Percentiles rank a stretch among this genome's conserved stretches.
These are phyloP conservation scores for Solanum chiquidenum DNA, from an alignment of 257 asterid species.

Conservation along the genomic window DNA sequence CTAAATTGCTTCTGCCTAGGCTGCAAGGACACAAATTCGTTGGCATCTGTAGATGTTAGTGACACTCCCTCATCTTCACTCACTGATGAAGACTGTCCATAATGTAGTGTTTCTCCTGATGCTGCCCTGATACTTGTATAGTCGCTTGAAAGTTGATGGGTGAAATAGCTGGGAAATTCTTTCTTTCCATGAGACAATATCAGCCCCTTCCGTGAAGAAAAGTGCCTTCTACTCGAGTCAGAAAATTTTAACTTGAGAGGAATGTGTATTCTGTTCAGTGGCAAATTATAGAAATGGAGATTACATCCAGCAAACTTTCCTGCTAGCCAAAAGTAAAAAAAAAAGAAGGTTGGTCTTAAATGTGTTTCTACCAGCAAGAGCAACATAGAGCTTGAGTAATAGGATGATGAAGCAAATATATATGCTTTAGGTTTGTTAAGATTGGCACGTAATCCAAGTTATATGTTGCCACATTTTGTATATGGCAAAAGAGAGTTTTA, in stretches of 20 bases:
- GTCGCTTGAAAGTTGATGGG: conserved; percentile 10
- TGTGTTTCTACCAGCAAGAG: background rate
- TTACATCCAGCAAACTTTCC: conserved; percentile 18
- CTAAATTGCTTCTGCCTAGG: conserved; percentile 36
- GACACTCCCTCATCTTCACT: conserved; percentile 17
- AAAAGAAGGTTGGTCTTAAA: background rate
- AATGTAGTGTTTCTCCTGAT: conserved; percentile 35
- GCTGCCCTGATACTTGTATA: conserved; percentile 30
- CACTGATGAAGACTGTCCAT: conserved; percentile 27
- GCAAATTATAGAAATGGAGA: conserved; percentile 7
- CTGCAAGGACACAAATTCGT: conserved; percentile 9
- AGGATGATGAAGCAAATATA: background rate
- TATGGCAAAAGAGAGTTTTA: background rate
- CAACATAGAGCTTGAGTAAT: background rate
- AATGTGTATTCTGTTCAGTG: conserved; percentile 12
- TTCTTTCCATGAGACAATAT: conserved; percentile 10
- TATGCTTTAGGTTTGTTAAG: background rate
- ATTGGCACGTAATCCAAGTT: background rate
- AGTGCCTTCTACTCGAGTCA: conserved; percentile 16
- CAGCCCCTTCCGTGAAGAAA: conserved; percentile 14
- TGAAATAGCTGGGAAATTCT: conserved; percentile 3
- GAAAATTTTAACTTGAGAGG: conserved; percentile 14
- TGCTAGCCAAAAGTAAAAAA: conserved; percentile 12
- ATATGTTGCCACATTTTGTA: background rate
- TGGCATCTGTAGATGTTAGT: conserved; percentile 6